Conservation (phyloP, 768 basidiomycete species). For the Crepidotus variabilis region DNA sequence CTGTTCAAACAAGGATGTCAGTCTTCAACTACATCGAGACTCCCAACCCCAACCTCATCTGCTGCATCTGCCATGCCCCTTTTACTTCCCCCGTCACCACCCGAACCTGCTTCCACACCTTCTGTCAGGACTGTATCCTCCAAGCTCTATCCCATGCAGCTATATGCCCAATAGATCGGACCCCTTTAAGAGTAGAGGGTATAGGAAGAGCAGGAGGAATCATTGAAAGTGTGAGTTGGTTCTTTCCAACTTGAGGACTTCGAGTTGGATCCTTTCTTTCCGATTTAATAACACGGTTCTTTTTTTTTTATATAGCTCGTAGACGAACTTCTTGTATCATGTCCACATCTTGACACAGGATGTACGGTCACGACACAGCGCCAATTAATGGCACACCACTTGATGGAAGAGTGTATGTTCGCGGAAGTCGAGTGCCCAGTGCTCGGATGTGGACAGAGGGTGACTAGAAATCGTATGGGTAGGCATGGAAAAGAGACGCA, state of each 20-base stretch:
- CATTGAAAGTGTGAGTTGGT: constrained; percentile 60
- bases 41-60: constrained; percentile 68
- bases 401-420: constrained; percentile 59
- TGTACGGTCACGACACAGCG: constrained; percentile 65
- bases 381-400: constrained; percentile 57
- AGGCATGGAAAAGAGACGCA: constrained; percentile 4
- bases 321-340: constrained; percentile 77
- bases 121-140: constrained; percentile 80
- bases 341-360: constrained; percentile 55
- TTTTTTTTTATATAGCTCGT: constrained; percentile 51
- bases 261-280: no score
- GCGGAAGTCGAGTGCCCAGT: constrained; percentile 22
- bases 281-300: no score
- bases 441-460: constrained; percentile 4
- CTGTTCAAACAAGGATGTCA: not conserved
- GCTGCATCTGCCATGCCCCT: constrained; percentile 75
- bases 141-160: constrained; percentile 62
- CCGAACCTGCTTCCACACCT: constrained; percentile 77
- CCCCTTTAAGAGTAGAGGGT: constrained; percentile 53
- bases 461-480: constrained; percentile 2
- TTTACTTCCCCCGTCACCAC: constrained; percentile 77
- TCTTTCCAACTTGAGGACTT: not conserved
- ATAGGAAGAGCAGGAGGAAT: constrained; percentile 69
- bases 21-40: constrained; percentile 56
- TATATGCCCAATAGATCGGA: constrained; percentile 85